Base-by-base conservation (phyloP, 2,329 filamentous ascomycete genomes). In the Penicillium brevicompactum region DNA sequence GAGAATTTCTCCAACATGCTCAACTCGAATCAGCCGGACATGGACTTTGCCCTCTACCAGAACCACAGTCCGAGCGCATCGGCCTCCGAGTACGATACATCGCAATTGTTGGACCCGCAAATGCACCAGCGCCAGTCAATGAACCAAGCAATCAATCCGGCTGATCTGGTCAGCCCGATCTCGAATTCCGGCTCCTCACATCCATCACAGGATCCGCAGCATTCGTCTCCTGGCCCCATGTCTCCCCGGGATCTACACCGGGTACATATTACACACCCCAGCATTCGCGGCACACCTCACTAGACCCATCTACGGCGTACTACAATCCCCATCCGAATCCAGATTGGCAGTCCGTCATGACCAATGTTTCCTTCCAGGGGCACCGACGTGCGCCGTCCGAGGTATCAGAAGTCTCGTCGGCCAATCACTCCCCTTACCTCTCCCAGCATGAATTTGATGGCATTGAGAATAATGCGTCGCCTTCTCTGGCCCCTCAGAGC, bases 331-430 rank as follows among this genome's bases (percentile, higher is more conserved):
- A 78, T 50, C 71, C 76, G 44, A 76, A 78, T 46, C 76, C 76
- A 44, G 85, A 88, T 58, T 88, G 86, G 85, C 73, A 76, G 54
- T 78, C 79, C 32, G 76, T 82, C 68, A 72, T 80, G 58, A 79
- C 78, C 68, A 82, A 82, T 63, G 75, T 78, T 37, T 77, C 80
- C 56, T 97, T 96, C 68, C 88, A 90, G 62, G 81, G 84, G n/a
- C 93, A 97, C 70, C 84, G 92, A 64, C 86, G 92, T 67, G 87
- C 85, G 37, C 90, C 91, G 1, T 97, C 92, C n/a, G 93, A 97
- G 65, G 91, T 88, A 67, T 96, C 92, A 2, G 93, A 97, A 63
- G 87, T 96, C 5, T 96, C 85, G 2, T 96, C 91, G 16, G 90
- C 87, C 14, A 87, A 90, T 21, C 89, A 87, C 22, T 97, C 93